A percentile compares a stretch with the other conserved stretches of the same genome.
phyloP scores from a whole-genome alignment of 352 stramenopile genomes.

The Halophytophthora polymorphica region DNA sequence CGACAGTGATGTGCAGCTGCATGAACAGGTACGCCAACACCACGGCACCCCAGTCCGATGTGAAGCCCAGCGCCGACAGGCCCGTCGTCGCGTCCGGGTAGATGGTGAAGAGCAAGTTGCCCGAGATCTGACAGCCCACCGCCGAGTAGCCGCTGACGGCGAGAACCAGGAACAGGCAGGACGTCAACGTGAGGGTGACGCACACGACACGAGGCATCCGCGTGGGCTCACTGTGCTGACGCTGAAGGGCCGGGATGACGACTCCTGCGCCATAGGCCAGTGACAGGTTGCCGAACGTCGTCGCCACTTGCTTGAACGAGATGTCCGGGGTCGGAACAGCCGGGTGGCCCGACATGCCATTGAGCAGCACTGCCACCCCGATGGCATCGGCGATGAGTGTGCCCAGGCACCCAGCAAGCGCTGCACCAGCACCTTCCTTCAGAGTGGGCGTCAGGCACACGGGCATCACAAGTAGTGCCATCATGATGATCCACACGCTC shows the following conservation, averaged over 20 bases:
- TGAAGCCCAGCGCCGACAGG: slow-evolving; percentile 24
- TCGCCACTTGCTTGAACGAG: slow-evolving; percentile 26
- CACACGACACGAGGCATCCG: slow-evolving; percentile 36
- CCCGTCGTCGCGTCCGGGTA: slow-evolving; percentile 10
- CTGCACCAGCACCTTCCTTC: slow-evolving; percentile 32
- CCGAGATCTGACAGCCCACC: slow-evolving; percentile 33
- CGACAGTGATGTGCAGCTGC: slow-evolving; percentile 36
- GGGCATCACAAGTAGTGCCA: slow-evolving; percentile 32
- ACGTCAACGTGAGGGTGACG: slow-evolving; percentile 27
- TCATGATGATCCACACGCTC: slow-evolving; percentile 40
- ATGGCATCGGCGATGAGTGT: slow-evolving; percentile 40
- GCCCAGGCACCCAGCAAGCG: slow-evolving; percentile 33
- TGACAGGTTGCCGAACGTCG: slow-evolving; percentile 34
- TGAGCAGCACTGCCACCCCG: slow-evolving; percentile 19
- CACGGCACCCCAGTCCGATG: slow-evolving; percentile 13
- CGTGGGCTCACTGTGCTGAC: slow-evolving; percentile 27
- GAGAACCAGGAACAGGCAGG: slow-evolving; percentile 29
- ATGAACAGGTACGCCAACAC: slow-evolving; percentile 32
- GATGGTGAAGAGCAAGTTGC: slow-evolving; percentile 36
- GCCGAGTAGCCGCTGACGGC: slow-evolving; percentile 18
- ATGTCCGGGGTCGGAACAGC: slow-evolving; percentile 17
- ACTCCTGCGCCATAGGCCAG: slow-evolving; percentile 36
- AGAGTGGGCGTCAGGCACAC: slow-evolving; percentile 38
- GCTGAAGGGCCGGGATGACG: slow-evolving; percentile 33
- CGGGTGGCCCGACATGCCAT: slow-evolving; percentile 28